phyloP scores from a whole-genome alignment of 1,284 basidiomycete species.

The Ceratobasidium sp. region DNA sequence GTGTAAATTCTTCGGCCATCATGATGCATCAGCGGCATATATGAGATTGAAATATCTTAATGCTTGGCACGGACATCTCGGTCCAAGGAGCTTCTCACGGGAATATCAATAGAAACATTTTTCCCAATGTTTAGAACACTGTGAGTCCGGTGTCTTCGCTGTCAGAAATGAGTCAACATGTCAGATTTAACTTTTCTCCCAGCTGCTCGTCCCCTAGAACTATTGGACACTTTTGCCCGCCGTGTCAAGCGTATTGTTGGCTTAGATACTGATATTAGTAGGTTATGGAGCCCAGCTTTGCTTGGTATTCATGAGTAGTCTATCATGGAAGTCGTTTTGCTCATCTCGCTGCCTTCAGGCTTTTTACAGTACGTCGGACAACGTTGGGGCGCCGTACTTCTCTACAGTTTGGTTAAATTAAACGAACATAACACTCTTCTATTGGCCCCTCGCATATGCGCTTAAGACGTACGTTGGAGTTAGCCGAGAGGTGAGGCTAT shows the following conservation, averaged over 20 bases:
- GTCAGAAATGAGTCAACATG: not conserved
- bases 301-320: not conserved
- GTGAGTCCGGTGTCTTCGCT: not conserved
- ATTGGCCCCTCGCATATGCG: no score
- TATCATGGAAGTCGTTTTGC: not conserved
- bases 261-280: not conserved
- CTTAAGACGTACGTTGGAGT: no score
- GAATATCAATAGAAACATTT: not conserved
- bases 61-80: not conserved
- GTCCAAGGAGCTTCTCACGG: not conserved
- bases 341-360: no score
- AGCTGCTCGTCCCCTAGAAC: not conserved
- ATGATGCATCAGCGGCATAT: no score
- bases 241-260: slow-evolving; percentile 12
- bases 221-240: not conserved
- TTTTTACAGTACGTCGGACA: no score
- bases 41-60: not conserved
- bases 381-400: no score
- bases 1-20: no score
- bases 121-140: not conserved
- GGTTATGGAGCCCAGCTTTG: not conserved
- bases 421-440: no score
- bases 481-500: no score
- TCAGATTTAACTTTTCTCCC: not conserved
- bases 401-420: no score